Percentiles rank a stretch among this genome's conserved stretches.
Conservation (phyloP, 2,329 filamentous ascomycete genomes). For the Botrytis deweyae region DNA sequence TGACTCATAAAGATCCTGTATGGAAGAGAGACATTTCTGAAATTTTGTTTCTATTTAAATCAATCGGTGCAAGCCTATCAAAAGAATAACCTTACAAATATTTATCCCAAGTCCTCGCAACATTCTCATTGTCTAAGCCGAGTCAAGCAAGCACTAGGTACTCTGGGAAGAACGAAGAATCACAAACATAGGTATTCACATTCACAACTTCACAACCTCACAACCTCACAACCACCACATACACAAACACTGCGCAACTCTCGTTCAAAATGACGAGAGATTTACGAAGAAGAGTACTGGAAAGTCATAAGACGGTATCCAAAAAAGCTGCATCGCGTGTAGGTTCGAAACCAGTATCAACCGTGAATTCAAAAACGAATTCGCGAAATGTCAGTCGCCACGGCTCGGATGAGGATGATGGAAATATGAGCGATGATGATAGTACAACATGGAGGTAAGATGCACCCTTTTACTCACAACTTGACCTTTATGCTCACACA, state of each 20-base stretch:
- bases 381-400: constrained; percentile 51
- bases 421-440: constrained; percentile 50
- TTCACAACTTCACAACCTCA: neutral
- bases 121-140: neutral
- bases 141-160: neutral
- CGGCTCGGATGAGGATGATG: constrained; percentile 54
- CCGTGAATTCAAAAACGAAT: constrained; percentile 47
- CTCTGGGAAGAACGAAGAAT: neutral
- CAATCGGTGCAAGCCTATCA: neutral
- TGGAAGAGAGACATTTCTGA: neutral
- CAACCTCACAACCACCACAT: neutral
- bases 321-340: constrained; percentile 53
- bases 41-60: neutral
- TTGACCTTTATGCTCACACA: neutral
- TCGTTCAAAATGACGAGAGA: constrained; percentile 35
- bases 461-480: neutral
- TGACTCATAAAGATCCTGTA: neutral
- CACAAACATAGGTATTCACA: neutral
- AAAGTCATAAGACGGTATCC: constrained; percentile 58
- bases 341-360: constrained; percentile 49
- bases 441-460: constrained; percentile 51
- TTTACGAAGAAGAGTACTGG: constrained; percentile 53
- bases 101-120: neutral
- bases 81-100: neutral
- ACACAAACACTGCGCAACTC: neutral